Conservation (phyloP, 441 rosid genomes). For the Erodium texanum region DNA sequence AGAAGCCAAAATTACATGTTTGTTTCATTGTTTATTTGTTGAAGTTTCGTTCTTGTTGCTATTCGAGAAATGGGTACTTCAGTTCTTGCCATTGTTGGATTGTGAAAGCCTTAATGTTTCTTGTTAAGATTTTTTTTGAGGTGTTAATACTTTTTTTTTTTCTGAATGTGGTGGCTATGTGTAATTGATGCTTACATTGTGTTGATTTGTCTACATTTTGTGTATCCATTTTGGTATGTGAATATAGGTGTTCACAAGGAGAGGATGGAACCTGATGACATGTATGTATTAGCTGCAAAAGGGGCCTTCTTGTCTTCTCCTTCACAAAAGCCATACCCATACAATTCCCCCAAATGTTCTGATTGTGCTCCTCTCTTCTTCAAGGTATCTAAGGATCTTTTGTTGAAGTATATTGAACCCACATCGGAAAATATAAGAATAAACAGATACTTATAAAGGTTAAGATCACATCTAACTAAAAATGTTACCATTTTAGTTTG, state of each 20-base stretch:
- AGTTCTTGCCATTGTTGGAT: neutral
- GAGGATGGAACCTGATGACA: constrained; percentile 91
- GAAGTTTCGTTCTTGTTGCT: no score
- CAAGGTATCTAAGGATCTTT: constrained; percentile 68
- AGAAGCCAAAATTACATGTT: no score
- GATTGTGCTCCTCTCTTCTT: constrained; percentile 88
- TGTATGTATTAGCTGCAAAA: constrained; percentile 64
- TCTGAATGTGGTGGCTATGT: neutral
- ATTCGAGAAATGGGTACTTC: neutral
- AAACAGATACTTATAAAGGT: no score
- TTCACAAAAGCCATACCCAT: constrained; percentile 75
- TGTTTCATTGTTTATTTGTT: no score
- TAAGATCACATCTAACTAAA: no score
- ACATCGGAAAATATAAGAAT: no score
- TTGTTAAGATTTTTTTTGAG: neutral
- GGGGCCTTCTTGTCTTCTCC: constrained; percentile 62
- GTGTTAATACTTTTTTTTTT: neutral
- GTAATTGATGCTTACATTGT: neutral
- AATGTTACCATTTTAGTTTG: no score
- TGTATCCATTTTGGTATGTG: constrained; percentile 11
- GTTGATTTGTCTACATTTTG: neutral
- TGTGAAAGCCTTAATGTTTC: neutral
- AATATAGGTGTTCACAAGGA: constrained; percentile 90
- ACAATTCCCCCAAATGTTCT: constrained; percentile 84
- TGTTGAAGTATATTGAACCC: no score